Evolutionary conservation across 805 yeast genomes (phyloP).

Genomic region (Pichia rugopelliculosa): DNA sequence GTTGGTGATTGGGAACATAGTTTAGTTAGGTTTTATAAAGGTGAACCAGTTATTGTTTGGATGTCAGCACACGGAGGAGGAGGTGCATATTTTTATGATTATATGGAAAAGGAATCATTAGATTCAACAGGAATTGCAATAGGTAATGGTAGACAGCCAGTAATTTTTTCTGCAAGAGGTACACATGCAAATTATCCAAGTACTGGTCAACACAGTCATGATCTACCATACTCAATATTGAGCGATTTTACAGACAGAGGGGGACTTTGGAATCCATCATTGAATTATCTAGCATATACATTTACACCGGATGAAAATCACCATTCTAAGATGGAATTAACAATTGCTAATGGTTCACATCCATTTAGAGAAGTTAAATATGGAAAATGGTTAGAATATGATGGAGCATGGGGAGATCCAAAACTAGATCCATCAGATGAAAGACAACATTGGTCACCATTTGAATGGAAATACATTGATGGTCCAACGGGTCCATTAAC

Average conservation of each 20-base stretch:
- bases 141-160: constrained; percentile 42
- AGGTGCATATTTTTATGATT: constrained; percentile 73
- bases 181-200: constrained; percentile 96
- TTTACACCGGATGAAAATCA: constrained; percentile 45
- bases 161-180: constrained; percentile 86
- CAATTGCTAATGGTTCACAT: constrained; percentile 40
- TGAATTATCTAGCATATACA: constrained; percentile 75
- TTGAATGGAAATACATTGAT: constrained; percentile 83
- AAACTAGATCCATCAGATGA: constrained; percentile 59
- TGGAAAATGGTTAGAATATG: constrained; percentile 72
- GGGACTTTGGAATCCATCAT: constrained; percentile 87
- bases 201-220: constrained; percentile 95
- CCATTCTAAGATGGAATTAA: constrained; percentile 36
- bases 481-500: constrained; percentile 90
- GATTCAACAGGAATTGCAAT: constrained; percentile 10
- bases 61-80: constrained; percentile 99
- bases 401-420: constrained; percentile 90
- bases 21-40: constrained; percentile 72
- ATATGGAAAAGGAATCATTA: constrained; percentile 44
- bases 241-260: constrained; percentile 95
- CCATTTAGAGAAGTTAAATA: constrained; percentile 46
- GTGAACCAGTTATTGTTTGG: constrained; percentile 81
- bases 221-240: constrained; percentile 83
- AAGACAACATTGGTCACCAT: constrained; percentile 80
- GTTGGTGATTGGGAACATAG: constrained; percentile 99